A percentile compares a stretch with the other conserved stretches of the same genome.
These are phyloP conservation scores for Blastocladiella emersonii DNA, from an alignment of 371 early-diverging fungal species.

Conservation along the genomic window DNA sequence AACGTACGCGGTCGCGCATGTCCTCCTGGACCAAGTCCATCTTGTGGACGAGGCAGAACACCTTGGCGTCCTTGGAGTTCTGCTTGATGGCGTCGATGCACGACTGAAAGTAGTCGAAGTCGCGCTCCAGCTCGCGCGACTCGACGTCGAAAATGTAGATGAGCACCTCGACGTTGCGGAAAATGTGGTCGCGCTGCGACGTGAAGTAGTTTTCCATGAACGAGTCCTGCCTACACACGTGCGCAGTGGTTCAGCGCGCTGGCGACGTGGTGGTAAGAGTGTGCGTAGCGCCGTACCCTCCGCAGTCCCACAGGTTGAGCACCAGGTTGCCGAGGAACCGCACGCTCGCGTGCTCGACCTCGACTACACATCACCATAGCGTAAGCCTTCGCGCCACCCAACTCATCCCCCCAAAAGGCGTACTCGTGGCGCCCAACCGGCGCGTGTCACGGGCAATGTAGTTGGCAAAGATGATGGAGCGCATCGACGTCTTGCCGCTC, in stretches of 20 bases:
- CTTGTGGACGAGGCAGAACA: conserved; percentile 90
- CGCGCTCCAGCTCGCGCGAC: conserved; percentile 73
- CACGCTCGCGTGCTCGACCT: conserved; percentile 92
- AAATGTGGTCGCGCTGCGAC: conserved; percentile 81
- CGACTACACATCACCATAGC: too few relatives aligned
- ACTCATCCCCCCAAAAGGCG: too few relatives aligned
- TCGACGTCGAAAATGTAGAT: conserved; percentile 97
- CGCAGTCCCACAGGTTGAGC: conserved; percentile 92
- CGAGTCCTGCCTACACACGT: conserved; percentile 59
- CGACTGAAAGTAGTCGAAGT: conserved; percentile 79
- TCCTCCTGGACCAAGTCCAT: conserved; percentile 84
- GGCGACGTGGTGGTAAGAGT: not conserved
- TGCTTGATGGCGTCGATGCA: conserved; percentile 68
- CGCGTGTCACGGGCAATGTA: conserved; percentile 89
- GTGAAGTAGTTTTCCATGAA: conserved; percentile 94
- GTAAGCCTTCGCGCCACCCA: too few relatives aligned
- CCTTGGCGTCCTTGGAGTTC: conserved; percentile 74
- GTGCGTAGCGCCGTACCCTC: conserved; percentile 37
- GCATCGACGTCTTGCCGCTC: conserved; percentile 97
- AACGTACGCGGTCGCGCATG: conserved; percentile 44
- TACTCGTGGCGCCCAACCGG: conserved; percentile 87
- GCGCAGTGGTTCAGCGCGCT: conserved; percentile 2
- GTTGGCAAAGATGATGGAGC: conserved; percentile 93
- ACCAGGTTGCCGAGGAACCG: conserved; percentile 85
- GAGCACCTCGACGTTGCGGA: conserved; percentile 92